Conservation (phyloP, 768 basidiomycete species). For the Mycena floridula region DNA sequence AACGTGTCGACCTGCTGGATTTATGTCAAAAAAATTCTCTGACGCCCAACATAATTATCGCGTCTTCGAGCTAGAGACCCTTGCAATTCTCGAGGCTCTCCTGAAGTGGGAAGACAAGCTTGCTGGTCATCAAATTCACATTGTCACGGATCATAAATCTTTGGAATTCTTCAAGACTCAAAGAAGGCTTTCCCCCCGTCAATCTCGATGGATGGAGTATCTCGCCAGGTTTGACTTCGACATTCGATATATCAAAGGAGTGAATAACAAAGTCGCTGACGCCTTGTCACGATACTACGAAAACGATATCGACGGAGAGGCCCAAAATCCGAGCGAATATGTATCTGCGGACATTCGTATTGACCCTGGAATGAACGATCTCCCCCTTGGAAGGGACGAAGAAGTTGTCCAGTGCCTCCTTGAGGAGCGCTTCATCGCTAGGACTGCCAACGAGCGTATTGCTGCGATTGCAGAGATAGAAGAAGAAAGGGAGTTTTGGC, state of each 20-base stretch:
- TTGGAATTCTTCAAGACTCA: too few relatives aligned
- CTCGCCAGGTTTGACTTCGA: constrained; percentile 1
- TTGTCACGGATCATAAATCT: constrained; percentile 18
- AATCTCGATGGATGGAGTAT: constrained; percentile 7
- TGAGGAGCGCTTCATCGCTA: too few relatives aligned
- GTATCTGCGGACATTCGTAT: neutral
- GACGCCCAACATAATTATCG: too few relatives aligned
- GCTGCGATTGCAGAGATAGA: too few relatives aligned
- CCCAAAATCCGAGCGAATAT: too few relatives aligned
- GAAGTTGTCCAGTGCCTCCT: too few relatives aligned
- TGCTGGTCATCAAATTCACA: constrained; percentile 9
- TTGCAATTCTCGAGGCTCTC: constrained; percentile 6
- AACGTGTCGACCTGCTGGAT: constrained; percentile 14
- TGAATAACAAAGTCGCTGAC: constrained; percentile 1
- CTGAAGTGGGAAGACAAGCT: too few relatives aligned
- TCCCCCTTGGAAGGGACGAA: neutral
- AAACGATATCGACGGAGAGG: neutral
- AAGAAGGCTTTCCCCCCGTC: neutral
- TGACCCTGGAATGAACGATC: neutral
- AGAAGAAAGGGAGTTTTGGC: too few relatives aligned
- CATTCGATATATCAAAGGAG: neutral
- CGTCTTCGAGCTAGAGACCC: constrained; percentile 10
- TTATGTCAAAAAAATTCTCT: constrained; percentile 20
- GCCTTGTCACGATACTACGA: constrained; percentile 1
- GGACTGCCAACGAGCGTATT: too few relatives aligned